Evolutionary conservation across 306 rosid species (phyloP).

Genomic region (Hippophae tibetana): DNA sequence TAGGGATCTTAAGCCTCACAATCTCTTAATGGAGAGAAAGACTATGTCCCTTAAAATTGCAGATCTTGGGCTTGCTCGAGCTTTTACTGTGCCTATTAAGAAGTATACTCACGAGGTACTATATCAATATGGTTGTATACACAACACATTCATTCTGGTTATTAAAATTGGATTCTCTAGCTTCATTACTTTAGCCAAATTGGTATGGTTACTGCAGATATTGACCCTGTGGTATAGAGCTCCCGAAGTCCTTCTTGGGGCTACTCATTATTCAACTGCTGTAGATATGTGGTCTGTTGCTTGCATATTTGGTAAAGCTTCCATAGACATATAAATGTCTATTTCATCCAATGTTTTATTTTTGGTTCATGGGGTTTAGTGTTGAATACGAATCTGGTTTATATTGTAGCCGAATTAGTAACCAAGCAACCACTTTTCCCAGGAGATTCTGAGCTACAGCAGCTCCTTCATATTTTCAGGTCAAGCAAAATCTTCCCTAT

Average conservation of each 20-base stretch:
- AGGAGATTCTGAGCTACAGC: conserved; percentile 96
- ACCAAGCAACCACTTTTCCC: conserved; percentile 80
- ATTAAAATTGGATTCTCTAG: too few species aligned
- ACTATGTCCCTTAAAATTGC: conserved; percentile 82
- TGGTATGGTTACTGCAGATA: conserved; percentile 34
- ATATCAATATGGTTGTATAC: too few species aligned
- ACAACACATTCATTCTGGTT: too few species aligned
- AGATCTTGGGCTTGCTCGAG: conserved; percentile 93
- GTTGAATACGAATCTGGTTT: neutral
- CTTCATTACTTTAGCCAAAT: too few species aligned
- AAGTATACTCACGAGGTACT: conserved; percentile 92
- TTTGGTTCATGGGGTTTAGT: too few species aligned
- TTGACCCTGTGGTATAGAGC: conserved; percentile 95
- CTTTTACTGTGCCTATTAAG: conserved; percentile 80
- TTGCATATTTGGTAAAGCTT: conserved; percentile 70
- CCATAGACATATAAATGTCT: too few species aligned
- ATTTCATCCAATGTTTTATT: too few species aligned
- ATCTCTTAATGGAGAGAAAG: conserved; percentile 81
- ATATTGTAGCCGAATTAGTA: conserved; percentile 65
- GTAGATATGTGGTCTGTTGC: conserved; percentile 96
- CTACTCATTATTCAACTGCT: conserved; percentile 89
- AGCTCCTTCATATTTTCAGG: conserved; percentile 95
- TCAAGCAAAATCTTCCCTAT: neutral
- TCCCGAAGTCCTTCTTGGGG: conserved; percentile 92
- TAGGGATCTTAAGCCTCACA: conserved; percentile 95